phyloP scores from a whole-genome alignment of 75 land plant genomes.

The Cunninghamia lanceolata region DNA sequence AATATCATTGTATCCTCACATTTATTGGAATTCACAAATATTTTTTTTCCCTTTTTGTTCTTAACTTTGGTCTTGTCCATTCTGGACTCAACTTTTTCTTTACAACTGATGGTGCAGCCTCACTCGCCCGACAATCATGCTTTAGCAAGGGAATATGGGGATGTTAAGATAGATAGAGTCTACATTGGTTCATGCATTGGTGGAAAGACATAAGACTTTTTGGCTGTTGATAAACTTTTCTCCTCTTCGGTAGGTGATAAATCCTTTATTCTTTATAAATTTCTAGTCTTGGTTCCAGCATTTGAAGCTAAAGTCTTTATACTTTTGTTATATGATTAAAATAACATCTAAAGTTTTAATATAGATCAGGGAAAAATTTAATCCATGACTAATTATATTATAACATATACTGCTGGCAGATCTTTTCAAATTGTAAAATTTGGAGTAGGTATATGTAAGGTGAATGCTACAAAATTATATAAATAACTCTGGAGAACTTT shows the following conservation, averaged over 20 bases:
- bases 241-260: too few species aligned
- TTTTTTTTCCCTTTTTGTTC: neutral
- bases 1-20: neutral
- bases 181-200: conserved; percentile 98
- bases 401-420: too few species aligned
- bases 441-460: too few species aligned
- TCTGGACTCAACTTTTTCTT: neutral
- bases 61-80: neutral
- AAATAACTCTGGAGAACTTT: neutral
- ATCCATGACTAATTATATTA: neutral
- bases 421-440: too few species aligned
- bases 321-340: neutral
- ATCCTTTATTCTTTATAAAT: neutral
- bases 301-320: neutral
- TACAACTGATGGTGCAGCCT: conserved; percentile 48
- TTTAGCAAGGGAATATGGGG: conserved; percentile 85
- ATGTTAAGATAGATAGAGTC: conserved; percentile 90
- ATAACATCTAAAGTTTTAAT: neutral
- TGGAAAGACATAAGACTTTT: conserved; percentile 92
- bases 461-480: too few species aligned
- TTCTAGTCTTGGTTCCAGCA: neutral
- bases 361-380: neutral
- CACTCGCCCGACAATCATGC: conserved; percentile 98
- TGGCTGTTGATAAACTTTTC: conserved; percentile 82
- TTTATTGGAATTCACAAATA: conserved; percentile 1